Evolutionary conservation across 176 grass and related monocot genomes (phyloP).

Genomic region (Melocanna baccifera): DNA sequence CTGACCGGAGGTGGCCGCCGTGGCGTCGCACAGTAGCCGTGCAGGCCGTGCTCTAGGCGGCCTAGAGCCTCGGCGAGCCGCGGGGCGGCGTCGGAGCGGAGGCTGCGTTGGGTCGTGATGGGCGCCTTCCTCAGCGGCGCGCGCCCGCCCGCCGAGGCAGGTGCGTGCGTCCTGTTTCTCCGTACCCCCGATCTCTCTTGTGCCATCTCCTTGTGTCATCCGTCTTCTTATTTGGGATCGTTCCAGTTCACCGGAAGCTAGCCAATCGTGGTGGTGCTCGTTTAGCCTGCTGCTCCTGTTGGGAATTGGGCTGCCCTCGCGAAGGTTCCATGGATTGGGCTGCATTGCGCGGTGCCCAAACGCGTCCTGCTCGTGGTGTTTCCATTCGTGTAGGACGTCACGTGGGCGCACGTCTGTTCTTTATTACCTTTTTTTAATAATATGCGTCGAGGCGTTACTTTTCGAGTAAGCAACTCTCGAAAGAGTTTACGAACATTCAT

Average conservation of each 20-base stretch:
- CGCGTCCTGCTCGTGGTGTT: neutral
- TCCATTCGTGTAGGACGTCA: neutral
- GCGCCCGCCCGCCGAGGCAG: conserved; percentile 48
- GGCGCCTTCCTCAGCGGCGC: conserved; percentile 52
- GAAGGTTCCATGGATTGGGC: neutral
- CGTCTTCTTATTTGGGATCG: neutral
- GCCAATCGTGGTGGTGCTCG: neutral
- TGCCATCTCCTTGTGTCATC: neutral
- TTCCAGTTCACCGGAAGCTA: neutral
- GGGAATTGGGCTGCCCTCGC: neutral
- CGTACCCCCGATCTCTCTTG: neutral
- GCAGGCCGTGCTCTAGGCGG: conserved; percentile 72
- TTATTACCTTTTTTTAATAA: too few species aligned
- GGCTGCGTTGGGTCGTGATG: conserved; percentile 17
- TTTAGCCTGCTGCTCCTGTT: neutral
- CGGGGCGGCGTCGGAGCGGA: neutral
- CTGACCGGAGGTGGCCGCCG: conserved; percentile 9
- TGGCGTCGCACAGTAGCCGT: conserved; percentile 58
- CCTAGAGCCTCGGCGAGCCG: conserved; percentile 60
- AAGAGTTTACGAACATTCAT: too few species aligned
- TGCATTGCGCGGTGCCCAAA: neutral
- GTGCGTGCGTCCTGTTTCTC: conserved; percentile 20
- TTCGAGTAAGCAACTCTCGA: too few species aligned
- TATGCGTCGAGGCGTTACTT: too few species aligned
- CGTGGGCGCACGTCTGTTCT: too few species aligned